These are phyloP conservation scores for Fusarium foetens DNA, from an alignment of 2,329 filamentous ascomycete species.

Conservation along the genomic window DNA sequence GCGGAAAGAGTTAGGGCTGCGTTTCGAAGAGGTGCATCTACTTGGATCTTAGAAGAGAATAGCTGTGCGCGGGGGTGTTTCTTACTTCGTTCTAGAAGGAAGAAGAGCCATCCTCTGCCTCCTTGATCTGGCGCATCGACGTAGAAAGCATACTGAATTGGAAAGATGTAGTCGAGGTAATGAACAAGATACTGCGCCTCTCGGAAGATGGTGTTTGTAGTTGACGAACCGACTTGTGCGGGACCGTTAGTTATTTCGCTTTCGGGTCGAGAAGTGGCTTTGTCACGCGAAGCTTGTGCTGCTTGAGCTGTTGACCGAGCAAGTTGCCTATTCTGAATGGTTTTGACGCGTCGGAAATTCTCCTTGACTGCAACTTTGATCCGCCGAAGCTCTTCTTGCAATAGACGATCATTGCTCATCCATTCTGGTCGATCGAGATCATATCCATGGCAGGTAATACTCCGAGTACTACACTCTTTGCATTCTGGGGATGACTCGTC, in stretches of 20 bases:
- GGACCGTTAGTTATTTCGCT: accelerated
- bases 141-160: conserved; percentile 43
- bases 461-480: conserved; percentile 37
- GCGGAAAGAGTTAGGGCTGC: conserved; percentile 43
- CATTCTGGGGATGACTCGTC: conserved; percentile 41
- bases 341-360: conserved; percentile 36
- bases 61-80: accelerated
- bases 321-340: conserved; percentile 7
- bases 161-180: conserved; percentile 46
- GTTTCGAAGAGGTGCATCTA: conserved; percentile 38
- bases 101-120: conserved; percentile 45
- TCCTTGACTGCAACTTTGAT: conserved; percentile 42
- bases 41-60: not conserved
- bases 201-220: conserved; percentile 24
- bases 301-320: not conserved
- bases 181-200: conserved; percentile 45
- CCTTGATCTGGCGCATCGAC: conserved; percentile 39
- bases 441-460: conserved; percentile 43
- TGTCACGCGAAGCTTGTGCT: not conserved
- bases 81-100: conserved; percentile 14
- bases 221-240: not conserved
- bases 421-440: conserved; percentile 49
- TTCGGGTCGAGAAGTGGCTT: not conserved
- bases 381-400: conserved; percentile 44
- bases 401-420: conserved; percentile 44